Evolutionary conservation across 2,329 filamentous ascomycete genomes (phyloP).

Genomic region (Xylariales sp.): DNA sequence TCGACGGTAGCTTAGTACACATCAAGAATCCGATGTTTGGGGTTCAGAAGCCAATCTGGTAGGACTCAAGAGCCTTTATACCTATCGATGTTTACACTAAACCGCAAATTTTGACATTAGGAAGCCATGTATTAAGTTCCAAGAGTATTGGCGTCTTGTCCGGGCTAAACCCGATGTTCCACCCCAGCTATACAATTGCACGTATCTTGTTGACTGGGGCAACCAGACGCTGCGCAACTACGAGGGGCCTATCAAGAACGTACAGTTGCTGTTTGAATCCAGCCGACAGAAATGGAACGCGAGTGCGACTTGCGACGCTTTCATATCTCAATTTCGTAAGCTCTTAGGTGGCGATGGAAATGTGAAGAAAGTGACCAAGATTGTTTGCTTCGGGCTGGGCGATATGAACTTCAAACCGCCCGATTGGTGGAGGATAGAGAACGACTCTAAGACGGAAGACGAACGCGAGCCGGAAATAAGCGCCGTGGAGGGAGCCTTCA

Average conservation of each 20-base stretch:
- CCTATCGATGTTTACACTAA: conserved; percentile 18
- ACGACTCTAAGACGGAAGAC: conserved; percentile 32
- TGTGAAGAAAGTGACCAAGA: conserved; percentile 42
- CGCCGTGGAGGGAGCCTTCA: conserved; percentile 28
- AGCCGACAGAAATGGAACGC: conserved; percentile 37
- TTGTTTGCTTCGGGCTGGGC: conserved; percentile 46
- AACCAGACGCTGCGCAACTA: conserved; percentile 41
- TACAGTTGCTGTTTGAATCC: conserved; percentile 35
- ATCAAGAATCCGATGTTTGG: conserved; percentile 45
- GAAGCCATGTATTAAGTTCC: conserved; percentile 42
- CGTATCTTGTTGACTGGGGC: conserved; percentile 46
- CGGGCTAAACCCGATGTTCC: conserved; percentile 34
- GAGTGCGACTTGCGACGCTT: conserved; percentile 41
- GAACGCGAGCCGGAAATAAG: conserved; percentile 36
- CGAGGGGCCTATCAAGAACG: conserved; percentile 35
- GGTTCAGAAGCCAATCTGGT: conserved; percentile 43
- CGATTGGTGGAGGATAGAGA: conserved; percentile 38
- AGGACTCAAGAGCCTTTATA: conserved; percentile 15
- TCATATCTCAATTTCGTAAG: conserved; percentile 39
- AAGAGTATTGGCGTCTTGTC: conserved; percentile 43
- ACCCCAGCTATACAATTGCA: conserved; percentile 44
- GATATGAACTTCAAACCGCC: conserved; percentile 41
- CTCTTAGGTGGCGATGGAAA: conserved; percentile 28
- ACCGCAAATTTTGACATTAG: conserved; percentile 31
- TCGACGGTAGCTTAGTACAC: conserved; percentile 42